Evolutionary conservation across 352 stramenopile species (phyloP).

Genomic region (Globisporangium takayamanum): DNA sequence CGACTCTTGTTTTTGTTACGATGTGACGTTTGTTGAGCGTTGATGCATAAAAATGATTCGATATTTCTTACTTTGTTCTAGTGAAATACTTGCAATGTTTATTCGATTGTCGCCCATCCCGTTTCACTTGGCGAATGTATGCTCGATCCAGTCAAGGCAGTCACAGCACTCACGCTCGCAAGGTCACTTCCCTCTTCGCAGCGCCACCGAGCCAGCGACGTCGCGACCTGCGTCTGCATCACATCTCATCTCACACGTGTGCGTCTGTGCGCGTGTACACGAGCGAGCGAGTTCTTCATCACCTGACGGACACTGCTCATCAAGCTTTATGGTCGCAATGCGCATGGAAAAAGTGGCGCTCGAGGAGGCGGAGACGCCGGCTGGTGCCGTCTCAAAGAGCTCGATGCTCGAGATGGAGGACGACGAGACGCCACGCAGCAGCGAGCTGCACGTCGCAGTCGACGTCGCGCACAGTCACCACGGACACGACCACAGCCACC

Average conservation of each 20-base stretch:
- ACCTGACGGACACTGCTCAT: too few relatives aligned
- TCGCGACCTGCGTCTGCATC: neutral
- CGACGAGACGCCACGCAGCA: slow-evolving; percentile 13
- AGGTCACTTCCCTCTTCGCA: neutral
- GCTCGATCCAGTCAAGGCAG: neutral
- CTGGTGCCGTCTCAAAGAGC: slow-evolving; percentile 11
- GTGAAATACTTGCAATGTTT: neutral
- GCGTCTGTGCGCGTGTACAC: too few relatives aligned
- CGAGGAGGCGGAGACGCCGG: slow-evolving; percentile 15
- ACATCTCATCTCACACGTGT: neutral
- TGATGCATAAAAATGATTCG: too few relatives aligned
- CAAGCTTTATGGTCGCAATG: slow-evolving; percentile 7
- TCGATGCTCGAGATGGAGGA: slow-evolving; percentile 16
- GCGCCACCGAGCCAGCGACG: neutral
- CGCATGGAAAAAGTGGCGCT: slow-evolving; percentile 19
- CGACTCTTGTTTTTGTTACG: neutral
- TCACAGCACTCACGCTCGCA: too few relatives aligned
- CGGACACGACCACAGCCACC: neutral
- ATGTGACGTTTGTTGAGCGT: neutral
- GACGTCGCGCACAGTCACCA: slow-evolving; percentile 1
- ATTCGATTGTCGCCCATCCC: neutral
- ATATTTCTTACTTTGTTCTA: too few relatives aligned
- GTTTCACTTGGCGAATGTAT: neutral
- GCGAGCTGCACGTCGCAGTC: slow-evolving; percentile 1
- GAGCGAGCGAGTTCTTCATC: too few relatives aligned